These are phyloP conservation scores for Cyberlindnera nakhonratchasimensis DNA, from an alignment of 805 yeast species.

Conservation along the genomic window DNA sequence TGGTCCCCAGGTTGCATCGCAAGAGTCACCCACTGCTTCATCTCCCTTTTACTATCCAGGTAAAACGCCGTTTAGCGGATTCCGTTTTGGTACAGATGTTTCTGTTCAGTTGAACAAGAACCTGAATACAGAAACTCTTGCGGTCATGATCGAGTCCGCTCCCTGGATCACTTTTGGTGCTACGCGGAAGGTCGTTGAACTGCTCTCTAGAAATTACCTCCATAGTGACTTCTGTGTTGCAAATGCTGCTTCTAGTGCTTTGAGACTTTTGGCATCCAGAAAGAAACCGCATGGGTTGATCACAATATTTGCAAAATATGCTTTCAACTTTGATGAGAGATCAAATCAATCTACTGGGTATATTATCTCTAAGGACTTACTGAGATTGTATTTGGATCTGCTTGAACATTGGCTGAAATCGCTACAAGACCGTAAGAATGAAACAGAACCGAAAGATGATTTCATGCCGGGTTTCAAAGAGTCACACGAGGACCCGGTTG, in stretches of 20 bases:
- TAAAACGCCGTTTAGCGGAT: slow-evolving; percentile 34
- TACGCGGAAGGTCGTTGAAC: slow-evolving; percentile 65
- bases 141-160: slow-evolving; percentile 63
- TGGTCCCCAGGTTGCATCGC: slow-evolving; percentile 35
- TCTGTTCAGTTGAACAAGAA: slow-evolving; percentile 33
- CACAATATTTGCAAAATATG: slow-evolving; percentile 71
- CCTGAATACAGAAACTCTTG: slow-evolving; percentile 57
- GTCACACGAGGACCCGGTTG: slow-evolving; percentile 35
- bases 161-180: slow-evolving; percentile 68
- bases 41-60: slow-evolving; percentile 34
- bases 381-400: slow-evolving; percentile 74
- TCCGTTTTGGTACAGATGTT: slow-evolving; percentile 41
- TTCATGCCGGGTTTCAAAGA: slow-evolving; percentile 14
- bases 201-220: slow-evolving; percentile 71
- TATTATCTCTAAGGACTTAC: slow-evolving; percentile 54
- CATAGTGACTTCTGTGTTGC: slow-evolving; percentile 65
- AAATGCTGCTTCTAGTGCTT: slow-evolving; percentile 56
- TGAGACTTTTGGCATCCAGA: slow-evolving; percentile 62
- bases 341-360: slow-evolving; percentile 57
- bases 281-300: slow-evolving; percentile 68
- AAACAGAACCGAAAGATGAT: slow-evolving; percentile 6
- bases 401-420: slow-evolving; percentile 79
- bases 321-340: slow-evolving; percentile 76
- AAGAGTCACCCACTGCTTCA: slow-evolving; percentile 27
- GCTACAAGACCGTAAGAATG: slow-evolving; percentile 38